Conservation (phyloP, 768 basidiomycete species). For the Infundibulicybe gibba region DNA sequence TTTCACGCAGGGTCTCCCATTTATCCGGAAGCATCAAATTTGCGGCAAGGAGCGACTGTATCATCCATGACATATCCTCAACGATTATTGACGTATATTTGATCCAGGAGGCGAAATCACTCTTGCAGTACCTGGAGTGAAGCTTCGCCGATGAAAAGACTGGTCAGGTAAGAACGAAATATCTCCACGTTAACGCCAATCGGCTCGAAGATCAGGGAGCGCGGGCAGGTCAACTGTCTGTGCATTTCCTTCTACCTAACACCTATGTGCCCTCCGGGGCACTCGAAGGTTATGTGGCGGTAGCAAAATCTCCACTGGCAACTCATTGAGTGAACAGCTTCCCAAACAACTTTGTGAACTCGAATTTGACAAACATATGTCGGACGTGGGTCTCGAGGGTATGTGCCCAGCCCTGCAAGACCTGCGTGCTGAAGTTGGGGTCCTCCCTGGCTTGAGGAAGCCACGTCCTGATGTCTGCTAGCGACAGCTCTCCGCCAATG, state of each 20-base stretch:
- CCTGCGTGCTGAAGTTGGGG: slow-evolving; percentile 31
- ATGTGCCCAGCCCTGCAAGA: slow-evolving; percentile 32
- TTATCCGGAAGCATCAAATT: slow-evolving; percentile 39
- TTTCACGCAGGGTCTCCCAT: slow-evolving; percentile 35
- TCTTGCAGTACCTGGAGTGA: slow-evolving; percentile 22
- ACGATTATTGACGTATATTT: slow-evolving; percentile 19
- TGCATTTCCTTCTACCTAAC: slow-evolving; percentile 37
- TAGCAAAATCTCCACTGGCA: slow-evolving; percentile 35
- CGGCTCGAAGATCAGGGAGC: slow-evolving; percentile 37
- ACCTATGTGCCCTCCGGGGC: slow-evolving; percentile 15
- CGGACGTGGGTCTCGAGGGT: slow-evolving; percentile 34
- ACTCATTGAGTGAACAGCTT: slow-evolving; percentile 41
- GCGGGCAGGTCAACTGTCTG: slow-evolving; percentile 23
- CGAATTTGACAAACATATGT: slow-evolving; percentile 31
- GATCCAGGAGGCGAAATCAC: slow-evolving; percentile 21
- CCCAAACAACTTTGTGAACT: slow-evolving; percentile 37
- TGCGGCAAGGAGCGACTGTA: slow-evolving; percentile 29
- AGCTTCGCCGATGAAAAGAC: slow-evolving; percentile 30
- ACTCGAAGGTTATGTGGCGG: slow-evolving; percentile 13
- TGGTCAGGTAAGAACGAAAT: slow-evolving; percentile 29
- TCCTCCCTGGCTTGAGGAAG: slow-evolving; percentile 36
- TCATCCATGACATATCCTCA: slow-evolving; percentile 22
- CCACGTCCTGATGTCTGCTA: slow-evolving; percentile 31
- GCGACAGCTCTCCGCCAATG: slow-evolving; percentile 20
- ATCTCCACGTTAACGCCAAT: slow-evolving; percentile 26